Evolutionary conservation across 495 filamentous ascomycete genomes (phyloP).

Genomic region (Terfezia claveryi): DNA sequence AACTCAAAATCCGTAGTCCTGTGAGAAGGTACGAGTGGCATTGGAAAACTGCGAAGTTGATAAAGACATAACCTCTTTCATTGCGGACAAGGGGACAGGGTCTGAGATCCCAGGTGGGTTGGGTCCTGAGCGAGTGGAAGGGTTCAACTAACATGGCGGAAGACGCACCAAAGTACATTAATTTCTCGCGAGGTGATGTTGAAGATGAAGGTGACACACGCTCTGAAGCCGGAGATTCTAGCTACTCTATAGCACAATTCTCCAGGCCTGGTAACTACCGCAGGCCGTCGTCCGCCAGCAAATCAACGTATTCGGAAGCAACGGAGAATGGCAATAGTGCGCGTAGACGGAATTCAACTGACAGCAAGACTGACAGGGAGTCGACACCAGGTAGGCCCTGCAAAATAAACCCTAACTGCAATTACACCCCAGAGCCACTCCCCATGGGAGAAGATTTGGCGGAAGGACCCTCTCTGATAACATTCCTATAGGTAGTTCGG

Average conservation of each 20-base stretch:
- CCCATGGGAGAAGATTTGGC: constrained; percentile 91
- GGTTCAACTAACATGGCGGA: neutral
- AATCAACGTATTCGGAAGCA: constrained; percentile 15
- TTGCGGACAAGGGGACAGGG: constrained; percentile 72
- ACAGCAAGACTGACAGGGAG: constrained; percentile 20
- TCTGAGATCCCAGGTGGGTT: constrained; percentile 60
- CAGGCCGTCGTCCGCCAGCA: constrained; percentile 59
- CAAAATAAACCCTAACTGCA: constrained; percentile 26
- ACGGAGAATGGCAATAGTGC: neutral
- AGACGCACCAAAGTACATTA: constrained; percentile 92
- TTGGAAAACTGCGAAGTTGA: constrained; percentile 91
- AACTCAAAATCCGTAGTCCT: constrained; percentile 31
- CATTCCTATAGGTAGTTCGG: constrained; percentile 51
- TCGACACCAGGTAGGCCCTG: constrained; percentile 5
- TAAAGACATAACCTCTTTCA: constrained; percentile 80
- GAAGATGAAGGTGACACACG: constrained; percentile 42
- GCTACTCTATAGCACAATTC: constrained; percentile 85
- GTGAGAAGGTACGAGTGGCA: constrained; percentile 88
- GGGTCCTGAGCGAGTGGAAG: neutral
- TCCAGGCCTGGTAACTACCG: constrained; percentile 81
- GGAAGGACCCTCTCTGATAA: constrained; percentile 67
- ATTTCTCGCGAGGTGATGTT: constrained; percentile 83
- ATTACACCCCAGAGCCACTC: constrained; percentile 67
- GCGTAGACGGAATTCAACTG: neutral
- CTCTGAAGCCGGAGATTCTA: constrained; percentile 67